phyloP scores from a whole-genome alignment of 441 rosid species.

The Pelargonium australe region DNA sequence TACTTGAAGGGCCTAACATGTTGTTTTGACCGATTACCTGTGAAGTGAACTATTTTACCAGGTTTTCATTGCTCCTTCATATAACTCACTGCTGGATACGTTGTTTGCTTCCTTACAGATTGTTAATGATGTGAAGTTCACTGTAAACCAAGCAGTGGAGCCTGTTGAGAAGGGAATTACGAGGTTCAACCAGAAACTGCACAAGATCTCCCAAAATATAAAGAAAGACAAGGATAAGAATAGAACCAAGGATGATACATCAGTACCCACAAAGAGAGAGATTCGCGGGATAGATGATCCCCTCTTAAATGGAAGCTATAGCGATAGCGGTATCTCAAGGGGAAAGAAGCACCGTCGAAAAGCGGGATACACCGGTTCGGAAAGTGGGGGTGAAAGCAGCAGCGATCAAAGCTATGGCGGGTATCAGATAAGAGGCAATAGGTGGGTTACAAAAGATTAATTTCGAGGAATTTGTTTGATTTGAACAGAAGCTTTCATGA shows the following conservation, averaged over 20 bases:
- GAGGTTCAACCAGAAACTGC: conserved; percentile 79
- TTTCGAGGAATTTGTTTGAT: neutral
- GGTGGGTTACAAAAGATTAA: conserved; percentile 87
- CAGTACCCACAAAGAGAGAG: conserved; percentile 51
- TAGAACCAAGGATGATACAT: conserved; percentile 77
- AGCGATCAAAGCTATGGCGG: conserved; percentile 76
- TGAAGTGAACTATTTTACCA: neutral
- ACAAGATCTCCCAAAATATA: conserved; percentile 83
- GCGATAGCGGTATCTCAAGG: conserved; percentile 67
- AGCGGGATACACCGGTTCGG: conserved; percentile 73
- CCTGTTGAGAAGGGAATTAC: conserved; percentile 95
- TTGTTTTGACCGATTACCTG: neutral
- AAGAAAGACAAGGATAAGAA: conserved; percentile 78
- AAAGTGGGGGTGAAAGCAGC: conserved; percentile 98
- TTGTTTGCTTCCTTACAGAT: conserved; percentile 46
- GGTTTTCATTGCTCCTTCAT: too few relatives aligned
- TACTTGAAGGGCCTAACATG: neutral
- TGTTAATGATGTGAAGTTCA: conserved; percentile 86
- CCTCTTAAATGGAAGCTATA: conserved; percentile 77
- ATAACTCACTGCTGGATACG: conserved; percentile 18
- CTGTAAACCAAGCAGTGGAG: conserved; percentile 94
- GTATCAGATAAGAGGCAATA: conserved; percentile 59
- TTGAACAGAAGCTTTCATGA: conserved; percentile 4
- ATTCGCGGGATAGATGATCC: conserved; percentile 98
- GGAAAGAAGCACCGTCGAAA: conserved; percentile 70